Evolutionary conservation across 306 rosid species (phyloP).

Genomic region (Pterocarpus macrocarpus): DNA sequence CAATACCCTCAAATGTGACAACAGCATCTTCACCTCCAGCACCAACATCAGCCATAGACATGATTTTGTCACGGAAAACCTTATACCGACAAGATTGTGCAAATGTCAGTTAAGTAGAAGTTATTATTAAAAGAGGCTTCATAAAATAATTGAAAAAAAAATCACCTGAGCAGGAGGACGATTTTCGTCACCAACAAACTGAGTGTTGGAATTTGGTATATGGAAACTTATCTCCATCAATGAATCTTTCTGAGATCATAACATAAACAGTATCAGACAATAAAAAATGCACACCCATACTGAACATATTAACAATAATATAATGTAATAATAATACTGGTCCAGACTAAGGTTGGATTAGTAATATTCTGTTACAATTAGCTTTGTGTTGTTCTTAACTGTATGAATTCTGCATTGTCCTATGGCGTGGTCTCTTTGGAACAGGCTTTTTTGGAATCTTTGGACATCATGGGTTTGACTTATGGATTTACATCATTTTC

Average conservation of each 20-base stretch:
- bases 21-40: constrained; percentile 96
- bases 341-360: constrained; percentile 25
- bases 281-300: not conserved
- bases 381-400: constrained; percentile 16
- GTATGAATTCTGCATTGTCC: not conserved
- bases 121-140: constrained; percentile 13
- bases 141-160: constrained; percentile 5
- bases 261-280: constrained; percentile 25
- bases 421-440: not conserved
- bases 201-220: constrained; percentile 96
- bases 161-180: constrained; percentile 94
- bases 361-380: constrained; percentile 23
- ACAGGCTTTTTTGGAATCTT: not conserved
- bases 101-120: constrained; percentile 38
- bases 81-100: constrained; percentile 45
- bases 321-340: not conserved
- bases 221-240: constrained; percentile 98
- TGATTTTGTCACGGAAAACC: constrained; percentile 96
- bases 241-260: constrained; percentile 88
- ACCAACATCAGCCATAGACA: constrained; percentile 96
- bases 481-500: not conserved
- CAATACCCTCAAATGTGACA: constrained; percentile 98
- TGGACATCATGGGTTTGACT: not conserved
- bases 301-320: not conserved
- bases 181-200: constrained; percentile 94